These are phyloP conservation scores for Aureobasidium mangrovei DNA, from an alignment of 2,329 filamentous ascomycete species.

Conservation along the genomic window DNA sequence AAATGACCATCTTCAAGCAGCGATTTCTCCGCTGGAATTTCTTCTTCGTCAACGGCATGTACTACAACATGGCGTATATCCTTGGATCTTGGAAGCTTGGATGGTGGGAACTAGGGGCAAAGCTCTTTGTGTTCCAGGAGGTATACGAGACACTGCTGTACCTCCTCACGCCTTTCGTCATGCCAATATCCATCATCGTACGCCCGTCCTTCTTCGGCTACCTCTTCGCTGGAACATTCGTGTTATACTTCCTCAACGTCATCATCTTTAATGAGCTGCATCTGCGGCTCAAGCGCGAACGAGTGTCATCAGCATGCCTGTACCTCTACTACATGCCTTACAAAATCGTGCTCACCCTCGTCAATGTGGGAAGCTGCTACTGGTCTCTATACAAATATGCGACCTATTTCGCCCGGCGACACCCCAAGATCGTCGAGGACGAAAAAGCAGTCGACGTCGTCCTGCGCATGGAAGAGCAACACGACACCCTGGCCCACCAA, in stretches of 20 bases:
- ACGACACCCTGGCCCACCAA: not conserved
- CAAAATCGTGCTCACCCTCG: conserved; percentile 36
- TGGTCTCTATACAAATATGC: conserved; percentile 32
- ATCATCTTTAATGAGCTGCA: conserved; percentile 43
- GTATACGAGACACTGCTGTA: conserved; percentile 41
- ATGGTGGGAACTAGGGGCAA: conserved; percentile 42
- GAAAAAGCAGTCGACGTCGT: conserved; percentile 29
- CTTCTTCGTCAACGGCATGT: conserved; percentile 43
- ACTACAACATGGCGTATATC: conserved; percentile 41
- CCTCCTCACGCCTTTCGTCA: conserved; percentile 37
- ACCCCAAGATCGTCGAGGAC: conserved; percentile 42
- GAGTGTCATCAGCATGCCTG: conserved; percentile 30
- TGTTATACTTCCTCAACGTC: conserved; percentile 36
- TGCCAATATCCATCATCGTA: conserved; percentile 39
- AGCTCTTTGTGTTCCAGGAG: conserved; percentile 43
- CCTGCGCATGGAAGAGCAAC: conserved; percentile 14
- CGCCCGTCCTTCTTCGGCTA: conserved; percentile 34
- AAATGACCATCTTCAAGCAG: conserved; percentile 46
- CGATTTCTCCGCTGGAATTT: conserved; percentile 45
- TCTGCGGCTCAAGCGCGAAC: conserved; percentile 37
- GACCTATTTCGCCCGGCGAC: conserved; percentile 38
- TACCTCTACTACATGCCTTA: conserved; percentile 38
- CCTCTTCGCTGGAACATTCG: conserved; percentile 30
- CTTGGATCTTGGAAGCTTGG: conserved; percentile 40
- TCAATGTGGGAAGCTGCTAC: conserved; percentile 34